Base-by-base conservation (phyloP, 176 grass and related monocot genomes). In the Musa troglodytarum region DNA sequence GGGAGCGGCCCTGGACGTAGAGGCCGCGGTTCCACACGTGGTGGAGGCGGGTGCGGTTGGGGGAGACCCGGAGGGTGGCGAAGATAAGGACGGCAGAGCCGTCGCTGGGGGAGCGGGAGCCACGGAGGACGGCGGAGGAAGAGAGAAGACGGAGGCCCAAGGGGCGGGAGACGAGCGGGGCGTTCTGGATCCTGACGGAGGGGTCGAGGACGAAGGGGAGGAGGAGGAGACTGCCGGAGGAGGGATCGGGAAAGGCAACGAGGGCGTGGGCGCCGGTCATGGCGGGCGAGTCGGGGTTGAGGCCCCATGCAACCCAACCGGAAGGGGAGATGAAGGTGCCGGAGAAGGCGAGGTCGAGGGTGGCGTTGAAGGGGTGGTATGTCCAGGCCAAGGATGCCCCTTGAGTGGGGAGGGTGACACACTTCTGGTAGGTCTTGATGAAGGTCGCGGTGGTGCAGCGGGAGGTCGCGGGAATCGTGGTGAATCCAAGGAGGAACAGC, bases 1-100 rank as follows among this genome's bases (percentile, higher is more conserved):
- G 95, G 17, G 95, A 94, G 89, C 92, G 94, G 53, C 91, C 90
- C 84, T 99, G 95, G 50, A 99, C 95, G 79, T 99, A 99, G 68
- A 99, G 82, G 3, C 95, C 95, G 2, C 83, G 82, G 90, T 99
- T 99, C 95, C 95, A 99, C 0, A 99, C 86, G 73, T 87, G 86
- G 81, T 99, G 85, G 1, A 99, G 21, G 76, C 76, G 69, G 51
- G 91, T 99, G 74, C 81, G 91, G 87, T 99, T 99, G 15, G 91
- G 85, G 8, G 88, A 87, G 12, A 99, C 91, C 1, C 74, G 80
- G 83, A 94, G 14, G 2, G 91, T 88, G 52, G 80, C 85, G 17
- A 88, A 86, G 79, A 99, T 93, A 22, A 84, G 89, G 53, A 99
- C 82, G 3, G 34, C 24, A 50, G 85, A 88, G 51, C 91, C 95